These are phyloP conservation scores for Penicillium sclerotiorum DNA, from an alignment of 2,329 filamentous ascomycete genomes.

Conservation along the genomic window DNA sequence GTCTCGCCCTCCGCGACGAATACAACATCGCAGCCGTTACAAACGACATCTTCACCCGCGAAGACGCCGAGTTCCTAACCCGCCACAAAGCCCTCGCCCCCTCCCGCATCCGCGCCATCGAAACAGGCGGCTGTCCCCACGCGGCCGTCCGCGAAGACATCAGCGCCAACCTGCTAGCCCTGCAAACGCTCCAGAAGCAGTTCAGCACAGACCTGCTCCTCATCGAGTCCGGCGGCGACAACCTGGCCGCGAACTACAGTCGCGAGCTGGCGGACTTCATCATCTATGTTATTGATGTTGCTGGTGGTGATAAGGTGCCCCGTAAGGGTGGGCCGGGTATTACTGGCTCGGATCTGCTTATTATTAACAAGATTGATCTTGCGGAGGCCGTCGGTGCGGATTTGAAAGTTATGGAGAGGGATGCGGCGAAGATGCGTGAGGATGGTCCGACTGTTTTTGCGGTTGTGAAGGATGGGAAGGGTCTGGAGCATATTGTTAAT, in stretches of 20 bases:
- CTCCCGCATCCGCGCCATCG: slow-evolving; percentile 86
- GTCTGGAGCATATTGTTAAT: slow-evolving; percentile 82
- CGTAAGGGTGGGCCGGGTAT: slow-evolving; percentile 96
- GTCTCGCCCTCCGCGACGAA: slow-evolving; percentile 74
- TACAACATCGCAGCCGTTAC: slow-evolving; percentile 94
- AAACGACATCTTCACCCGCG: slow-evolving; percentile 94
- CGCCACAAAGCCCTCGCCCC: slow-evolving; percentile 80
- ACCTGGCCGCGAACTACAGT: slow-evolving; percentile 94
- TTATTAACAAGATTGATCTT: slow-evolving; percentile 97
- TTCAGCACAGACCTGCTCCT: slow-evolving; percentile 83
- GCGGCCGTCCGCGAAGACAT: slow-evolving; percentile 98
- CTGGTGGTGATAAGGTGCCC: slow-evolving; percentile 94
- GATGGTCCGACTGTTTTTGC: slow-evolving; percentile 95
- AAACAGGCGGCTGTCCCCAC: slow-evolving; percentile 96
- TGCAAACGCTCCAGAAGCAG: slow-evolving; percentile 81
- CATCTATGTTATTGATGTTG: slow-evolving; percentile 97
- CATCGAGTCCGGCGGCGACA: slow-evolving; percentile 95
- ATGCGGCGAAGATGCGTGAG: slow-evolving; percentile 91
- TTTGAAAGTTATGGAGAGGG: slow-evolving; percentile 88
- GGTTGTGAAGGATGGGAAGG: slow-evolving; percentile 91
- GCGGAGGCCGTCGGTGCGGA: slow-evolving; percentile 90
- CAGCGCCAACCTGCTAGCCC: slow-evolving; percentile 84
- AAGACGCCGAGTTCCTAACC: slow-evolving; percentile 97
- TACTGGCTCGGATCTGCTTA: slow-evolving; percentile 88
- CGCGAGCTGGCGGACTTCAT: slow-evolving; percentile 96